phyloP scores from a whole-genome alignment of 176 grass and related monocot species.

The Saccharum officinarum region DNA sequence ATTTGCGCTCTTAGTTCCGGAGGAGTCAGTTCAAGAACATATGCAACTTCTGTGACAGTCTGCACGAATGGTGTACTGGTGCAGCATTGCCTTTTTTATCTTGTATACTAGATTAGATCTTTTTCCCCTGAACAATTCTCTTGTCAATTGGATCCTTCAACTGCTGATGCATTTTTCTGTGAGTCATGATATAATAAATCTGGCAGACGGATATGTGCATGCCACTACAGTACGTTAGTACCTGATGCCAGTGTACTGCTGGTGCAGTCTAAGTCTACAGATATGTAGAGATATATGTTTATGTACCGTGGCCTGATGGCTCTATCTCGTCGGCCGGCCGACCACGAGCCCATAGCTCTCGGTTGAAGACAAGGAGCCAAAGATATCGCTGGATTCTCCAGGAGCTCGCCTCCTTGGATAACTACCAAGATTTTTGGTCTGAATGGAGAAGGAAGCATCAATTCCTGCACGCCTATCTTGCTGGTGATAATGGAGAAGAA shows the following conservation, averaged over 20 bases:
- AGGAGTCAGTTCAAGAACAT: background rate
- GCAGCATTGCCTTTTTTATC: background rate
- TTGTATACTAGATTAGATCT: background rate
- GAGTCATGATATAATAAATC: slow-evolving; percentile 14
- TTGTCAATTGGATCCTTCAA: background rate
- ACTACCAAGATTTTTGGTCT: too few relatives aligned
- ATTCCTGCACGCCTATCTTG: too few relatives aligned
- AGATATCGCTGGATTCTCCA: too few relatives aligned
- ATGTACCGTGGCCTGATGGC: background rate
- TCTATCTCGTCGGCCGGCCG: background rate
- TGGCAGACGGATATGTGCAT: background rate
- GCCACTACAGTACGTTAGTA: background rate
- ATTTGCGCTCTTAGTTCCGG: background rate
- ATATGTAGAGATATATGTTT: too few relatives aligned
- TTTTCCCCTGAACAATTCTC: background rate
- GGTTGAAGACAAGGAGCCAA: too few relatives aligned
- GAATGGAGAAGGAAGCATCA: too few relatives aligned
- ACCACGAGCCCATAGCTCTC: background rate
- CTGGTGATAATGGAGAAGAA: too few relatives aligned
- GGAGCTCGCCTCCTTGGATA: too few relatives aligned
- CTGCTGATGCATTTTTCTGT: background rate
- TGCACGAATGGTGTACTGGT: background rate
- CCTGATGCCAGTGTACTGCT: background rate
- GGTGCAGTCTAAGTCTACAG: background rate
- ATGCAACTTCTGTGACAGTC: background rate